phyloP scores from a whole-genome alignment of 371 early-diverging fungal genomes.

The Funneliformis caledonium region DNA sequence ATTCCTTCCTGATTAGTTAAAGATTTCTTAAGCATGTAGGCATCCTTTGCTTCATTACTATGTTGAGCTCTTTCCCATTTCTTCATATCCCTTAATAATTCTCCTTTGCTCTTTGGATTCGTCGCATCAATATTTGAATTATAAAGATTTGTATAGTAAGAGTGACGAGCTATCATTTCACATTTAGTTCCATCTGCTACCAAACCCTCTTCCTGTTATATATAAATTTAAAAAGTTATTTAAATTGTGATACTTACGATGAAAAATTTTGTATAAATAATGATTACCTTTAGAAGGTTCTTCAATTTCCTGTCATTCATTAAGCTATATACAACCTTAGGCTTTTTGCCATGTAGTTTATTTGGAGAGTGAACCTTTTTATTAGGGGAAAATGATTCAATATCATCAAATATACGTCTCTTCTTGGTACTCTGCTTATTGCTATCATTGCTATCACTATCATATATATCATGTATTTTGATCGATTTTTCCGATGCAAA shows the following conservation, averaged over 20 bases:
- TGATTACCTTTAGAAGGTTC: conserved; percentile 47
- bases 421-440: not conserved
- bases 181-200: conserved; percentile 60
- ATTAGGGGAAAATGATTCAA: too few species aligned
- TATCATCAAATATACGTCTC: not conserved
- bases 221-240: not conserved
- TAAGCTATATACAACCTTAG: conserved; percentile 54
- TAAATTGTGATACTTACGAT: not conserved
- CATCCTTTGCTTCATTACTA: not conserved
- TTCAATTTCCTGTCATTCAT: conserved; percentile 52
- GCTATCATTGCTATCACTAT: not conserved
- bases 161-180: conserved; percentile 60
- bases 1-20: not conserved
- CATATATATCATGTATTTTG: not conserved
- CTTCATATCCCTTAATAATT: conserved; percentile 49
- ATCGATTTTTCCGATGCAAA: not conserved
- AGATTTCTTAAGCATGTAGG: not conserved
- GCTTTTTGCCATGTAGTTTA: conserved; percentile 45
- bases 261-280: not conserved
- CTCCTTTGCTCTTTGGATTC: conserved; percentile 51
- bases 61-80: conserved; percentile 53
- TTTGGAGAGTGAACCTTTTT: not conserved
- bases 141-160: conserved; percentile 65
- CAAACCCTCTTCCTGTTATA: conserved; percentile 56
- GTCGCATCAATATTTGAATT: conserved; percentile 66